Base-by-base conservation (phyloP, 371 early-diverging fungal genomes). In the Saksenaea oblongispora region DNA sequence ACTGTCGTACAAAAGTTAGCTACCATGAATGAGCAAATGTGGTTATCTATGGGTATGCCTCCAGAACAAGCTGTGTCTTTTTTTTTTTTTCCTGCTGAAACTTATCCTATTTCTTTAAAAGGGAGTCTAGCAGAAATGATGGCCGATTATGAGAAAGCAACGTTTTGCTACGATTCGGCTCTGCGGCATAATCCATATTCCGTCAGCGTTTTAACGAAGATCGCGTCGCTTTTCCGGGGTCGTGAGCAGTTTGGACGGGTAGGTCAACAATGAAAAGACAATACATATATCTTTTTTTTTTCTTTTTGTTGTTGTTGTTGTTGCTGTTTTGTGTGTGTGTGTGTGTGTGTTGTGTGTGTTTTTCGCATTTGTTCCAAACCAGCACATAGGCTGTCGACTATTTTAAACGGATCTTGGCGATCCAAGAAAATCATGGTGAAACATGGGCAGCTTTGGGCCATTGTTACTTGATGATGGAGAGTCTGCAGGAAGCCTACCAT, bases 381-480 rank as follows among this genome's bases (percentile, higher is more conserved):
- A 31, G 31, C 31, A 31, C 22, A 59, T 65, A 89, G 85, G 98
- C 97, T 13, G 90, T 93, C 5, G 95, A 95, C 27, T 93, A 88
- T 73, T 97, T 93, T 66, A 91, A 96, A 68, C 83, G 94, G 22
- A 87, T 93, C 28, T 70, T 98, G 14, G 77, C 82, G 59, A 86
- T 96, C 41, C 91, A 96, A 62, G 82, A 82, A 36, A 75, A 74
- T 34, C 93, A 94, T 69, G 97, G 97, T n/a, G 96, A 97, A 58
- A 88, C 91, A 24, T 97, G 97, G 96, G 91, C 93, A 4, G 91
- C 95, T 7, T 81, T 98, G 27, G 77, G 96, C 8, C 95, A 97
- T 73, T 95, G 96, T 72, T 95, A 94, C 72, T 78, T 98, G 56
- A 94, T 95, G 95, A 85, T 91, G 84, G 96, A 96, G 69, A 94